These are phyloP conservation scores for Volvox africanus DNA, from an alignment of 139 green algal species.

Conservation along the genomic window DNA sequence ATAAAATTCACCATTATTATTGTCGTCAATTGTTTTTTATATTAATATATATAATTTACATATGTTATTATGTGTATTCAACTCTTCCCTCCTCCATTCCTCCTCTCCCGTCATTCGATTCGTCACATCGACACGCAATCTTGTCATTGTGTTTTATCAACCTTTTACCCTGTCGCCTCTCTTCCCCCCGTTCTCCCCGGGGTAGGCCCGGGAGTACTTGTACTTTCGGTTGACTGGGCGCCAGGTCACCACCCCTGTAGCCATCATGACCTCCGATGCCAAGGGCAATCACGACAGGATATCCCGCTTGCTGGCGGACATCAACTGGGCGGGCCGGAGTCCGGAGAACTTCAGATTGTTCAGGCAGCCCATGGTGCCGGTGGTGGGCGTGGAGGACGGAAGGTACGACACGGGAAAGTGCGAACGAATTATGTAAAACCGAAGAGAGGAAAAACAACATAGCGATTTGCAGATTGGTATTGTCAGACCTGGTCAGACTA, in stretches of 20 bases:
- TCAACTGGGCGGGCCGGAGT: constrained; percentile 89
- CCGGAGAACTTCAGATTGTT: constrained; percentile 85
- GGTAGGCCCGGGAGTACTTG: constrained; percentile 93
- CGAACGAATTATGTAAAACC: no score
- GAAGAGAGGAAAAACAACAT: no score
- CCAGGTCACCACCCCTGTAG: constrained; percentile 89
- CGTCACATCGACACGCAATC: neutral
- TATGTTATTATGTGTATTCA: no score
- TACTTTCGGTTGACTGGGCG: constrained; percentile 89
- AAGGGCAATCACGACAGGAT: constrained; percentile 96
- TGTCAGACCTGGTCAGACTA: no score
- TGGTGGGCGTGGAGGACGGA: constrained; percentile 83
- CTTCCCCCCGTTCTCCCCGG: neutral
- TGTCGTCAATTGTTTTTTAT: no score
- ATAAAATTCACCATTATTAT: no score
- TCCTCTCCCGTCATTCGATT: neutral
- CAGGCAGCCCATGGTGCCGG: constrained; percentile 95
- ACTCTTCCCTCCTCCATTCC: neutral
- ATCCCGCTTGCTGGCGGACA: constrained; percentile 67
- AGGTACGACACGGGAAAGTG: constrained; percentile 61
- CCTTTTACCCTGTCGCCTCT: neutral
- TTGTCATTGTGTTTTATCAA: neutral
- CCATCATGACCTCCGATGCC: constrained; percentile 97
- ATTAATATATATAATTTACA: no score
- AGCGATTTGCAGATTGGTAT: no score